phyloP scores from a whole-genome alignment of 129 eudicot species.

The Arctium lappa region DNA sequence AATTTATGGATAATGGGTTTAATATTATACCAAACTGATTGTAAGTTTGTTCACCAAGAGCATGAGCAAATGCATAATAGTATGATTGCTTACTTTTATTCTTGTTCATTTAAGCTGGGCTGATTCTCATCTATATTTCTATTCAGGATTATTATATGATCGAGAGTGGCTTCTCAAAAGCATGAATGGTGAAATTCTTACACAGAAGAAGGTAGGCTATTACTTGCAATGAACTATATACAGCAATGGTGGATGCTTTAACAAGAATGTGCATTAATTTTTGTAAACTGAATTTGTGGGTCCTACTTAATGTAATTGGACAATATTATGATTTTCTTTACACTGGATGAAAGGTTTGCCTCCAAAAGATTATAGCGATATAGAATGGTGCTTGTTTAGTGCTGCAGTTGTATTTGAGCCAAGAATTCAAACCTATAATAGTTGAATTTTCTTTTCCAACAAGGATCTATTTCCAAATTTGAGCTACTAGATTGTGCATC shows the following conservation, averaged over 20 bases:
- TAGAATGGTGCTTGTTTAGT: too few species aligned
- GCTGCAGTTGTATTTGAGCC: too few species aligned
- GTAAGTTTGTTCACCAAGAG: not conserved
- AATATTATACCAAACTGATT: not conserved
- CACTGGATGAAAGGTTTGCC: too few species aligned
- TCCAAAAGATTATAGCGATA: too few species aligned
- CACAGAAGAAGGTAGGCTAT: conserved; percentile 77
- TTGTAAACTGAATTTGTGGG: not conserved
- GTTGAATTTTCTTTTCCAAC: not conserved
- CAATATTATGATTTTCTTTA: too few species aligned
- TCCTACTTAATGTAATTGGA: too few species aligned
- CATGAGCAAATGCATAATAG: not conserved
- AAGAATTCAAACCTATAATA: not conserved
- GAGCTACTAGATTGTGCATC: not conserved
- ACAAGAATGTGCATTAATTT: not conserved
- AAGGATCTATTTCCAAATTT: not conserved
- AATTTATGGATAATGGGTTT: not conserved
- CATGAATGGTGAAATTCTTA: conserved; percentile 79
- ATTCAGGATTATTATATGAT: conserved; percentile 80
- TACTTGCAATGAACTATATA: not conserved
- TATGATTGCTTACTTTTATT: not conserved
- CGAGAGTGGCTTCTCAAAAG: conserved; percentile 97
- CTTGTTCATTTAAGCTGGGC: not conserved
- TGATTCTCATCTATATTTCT: conserved; percentile 1
- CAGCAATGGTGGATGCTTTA: not conserved